Evolutionary conservation across 345 rosid genomes (phyloP), one percentile per base, ranked within the genome.

Genomic region (Gossypium stocksii): DNA sequence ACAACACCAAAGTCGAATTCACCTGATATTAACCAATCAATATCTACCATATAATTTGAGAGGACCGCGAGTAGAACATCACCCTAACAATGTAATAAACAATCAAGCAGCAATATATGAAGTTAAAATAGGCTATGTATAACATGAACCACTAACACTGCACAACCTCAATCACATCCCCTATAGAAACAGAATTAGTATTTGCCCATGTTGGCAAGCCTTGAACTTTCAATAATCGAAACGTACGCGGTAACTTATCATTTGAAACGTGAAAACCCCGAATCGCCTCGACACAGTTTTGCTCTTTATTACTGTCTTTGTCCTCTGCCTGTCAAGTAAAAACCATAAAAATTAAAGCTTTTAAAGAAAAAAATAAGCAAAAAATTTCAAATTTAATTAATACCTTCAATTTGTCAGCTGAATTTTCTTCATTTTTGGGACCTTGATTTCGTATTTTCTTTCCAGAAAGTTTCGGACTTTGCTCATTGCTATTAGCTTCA

Each of bases 1-100:
- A 44, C 51, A 56, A 54, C 44, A 48, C 49, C 46, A 60, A 77
- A 20, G 1, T 11, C 7, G 19, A 63, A 77, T 87, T 85, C 44
- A 87, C 90, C 87, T 41, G 88, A 82, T 67, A 89, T 51, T 82
- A 94, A 80, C 99, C 99, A 94, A 78, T 91, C 94, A 22, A 92
- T 44, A 77, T 94, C 98, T 63, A 93, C 99, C 98, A 94, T 94
- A 81, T 89, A 94, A 84, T 94, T 94, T 44, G 98, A 93, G 22
- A 94, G 84, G 57, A 93, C 74, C 25, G 88, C 95, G 81, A 85
- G 81, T 78, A 84, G 77, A 78, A 93, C 77, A 70, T 94, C 94
- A 53, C 94, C 99, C 99, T 93, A 73, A 17, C 74, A 81, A 82
- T 29, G 9, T 34, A 56, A 75, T 2, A 41, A 78, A 41, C 49